These are phyloP conservation scores for Chimonanthus praecox DNA, from an alignment of 164 flowering plant genomes.

Conservation along the genomic window DNA sequence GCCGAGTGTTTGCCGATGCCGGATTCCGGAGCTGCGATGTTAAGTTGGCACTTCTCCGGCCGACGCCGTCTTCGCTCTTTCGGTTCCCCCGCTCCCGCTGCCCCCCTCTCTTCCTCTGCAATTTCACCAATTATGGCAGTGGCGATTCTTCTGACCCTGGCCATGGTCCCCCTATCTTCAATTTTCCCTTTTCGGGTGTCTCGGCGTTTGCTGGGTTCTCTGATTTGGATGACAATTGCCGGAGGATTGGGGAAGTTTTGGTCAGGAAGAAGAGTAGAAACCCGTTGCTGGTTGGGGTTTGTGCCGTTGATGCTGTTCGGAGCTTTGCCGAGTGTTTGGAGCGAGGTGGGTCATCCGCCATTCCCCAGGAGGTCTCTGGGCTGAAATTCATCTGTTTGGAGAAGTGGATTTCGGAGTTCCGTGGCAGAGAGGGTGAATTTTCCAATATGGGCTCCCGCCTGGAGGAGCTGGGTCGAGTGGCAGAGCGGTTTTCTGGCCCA, in stretches of 20 bases:
- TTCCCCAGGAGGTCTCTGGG: conserved; percentile 47
- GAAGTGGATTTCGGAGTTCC: conserved; percentile 29
- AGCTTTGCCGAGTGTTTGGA: conserved; percentile 43
- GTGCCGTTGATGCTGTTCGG: conserved; percentile 46
- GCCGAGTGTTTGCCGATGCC: conserved; percentile 83
- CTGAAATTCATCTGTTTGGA: conserved; percentile 40
- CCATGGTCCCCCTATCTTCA: conserved; percentile 21
- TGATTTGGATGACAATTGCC: conserved; percentile 38
- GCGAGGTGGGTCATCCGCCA: conserved; percentile 18
- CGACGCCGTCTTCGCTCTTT: conserved; percentile 36
- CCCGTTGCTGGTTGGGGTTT: conserved; percentile 73
- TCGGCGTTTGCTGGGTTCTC: conserved; percentile 13
- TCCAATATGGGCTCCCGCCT: conserved; percentile 25
- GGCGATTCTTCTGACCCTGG: conserved; percentile 12
- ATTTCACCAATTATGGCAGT: conserved; percentile 16
- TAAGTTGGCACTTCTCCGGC: conserved; percentile 69
- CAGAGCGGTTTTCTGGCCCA: conserved; percentile 26
- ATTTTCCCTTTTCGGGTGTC: conserved; percentile 41
- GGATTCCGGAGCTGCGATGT: conserved; percentile 85
- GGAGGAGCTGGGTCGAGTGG: conserved; percentile 34
- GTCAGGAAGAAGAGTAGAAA: conserved; percentile 49
- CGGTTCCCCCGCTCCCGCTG: conserved; percentile 32
- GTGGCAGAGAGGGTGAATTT: conserved; percentile 18
- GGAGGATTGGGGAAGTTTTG: conserved; percentile 60
- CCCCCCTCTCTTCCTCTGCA: conserved; percentile 63